Conservation (phyloP, 2,329 filamentous ascomycete genomes). For the Stagonosporopsis rhizophila region DNA sequence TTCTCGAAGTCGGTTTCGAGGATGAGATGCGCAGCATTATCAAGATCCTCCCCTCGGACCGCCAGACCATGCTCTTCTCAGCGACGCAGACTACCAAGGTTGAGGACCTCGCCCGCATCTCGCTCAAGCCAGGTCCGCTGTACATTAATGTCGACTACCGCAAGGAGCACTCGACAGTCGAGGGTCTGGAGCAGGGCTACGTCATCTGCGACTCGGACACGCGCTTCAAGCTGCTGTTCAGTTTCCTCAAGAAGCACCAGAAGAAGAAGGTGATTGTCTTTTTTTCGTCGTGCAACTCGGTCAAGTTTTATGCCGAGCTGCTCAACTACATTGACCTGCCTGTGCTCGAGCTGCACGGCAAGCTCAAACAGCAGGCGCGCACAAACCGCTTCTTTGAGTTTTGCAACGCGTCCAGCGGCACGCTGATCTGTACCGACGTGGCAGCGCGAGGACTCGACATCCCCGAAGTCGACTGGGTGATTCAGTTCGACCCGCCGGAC, state of each 20-base stretch:
- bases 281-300: conserved; percentile 84
- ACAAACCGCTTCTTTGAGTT: conserved; percentile 99
- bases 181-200: conserved; percentile 94
- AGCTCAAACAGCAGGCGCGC: conserved; percentile 99
- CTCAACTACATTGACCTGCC: conserved; percentile 97
- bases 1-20: conserved; percentile 96
- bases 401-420: conserved; percentile 81
- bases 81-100: conserved; percentile 99
- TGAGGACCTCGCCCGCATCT: conserved; percentile 94
- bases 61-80: conserved; percentile 98
- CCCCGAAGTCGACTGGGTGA: conserved; percentile 91
- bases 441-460: conserved; percentile 95
- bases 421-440: conserved; percentile 94
- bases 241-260: conserved; percentile 87
- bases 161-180: conserved; percentile 89
- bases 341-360: conserved; percentile 83
- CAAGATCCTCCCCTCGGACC: conserved; percentile 84
- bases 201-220: conserved; percentile 92
- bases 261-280: conserved; percentile 99
- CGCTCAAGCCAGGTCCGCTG: conserved; percentile 84
- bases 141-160: conserved; percentile 97
- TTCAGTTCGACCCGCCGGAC: conserved; percentile 91
- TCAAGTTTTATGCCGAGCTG: conserved; percentile 93
- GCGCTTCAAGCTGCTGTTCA: conserved; percentile 91
- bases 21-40: conserved; percentile 98